Evolutionary conservation across 495 filamentous ascomycete species (phyloP), one percentile per base, ranked within the genome.

Genomic region (Talaromyces stipitatus): DNA sequence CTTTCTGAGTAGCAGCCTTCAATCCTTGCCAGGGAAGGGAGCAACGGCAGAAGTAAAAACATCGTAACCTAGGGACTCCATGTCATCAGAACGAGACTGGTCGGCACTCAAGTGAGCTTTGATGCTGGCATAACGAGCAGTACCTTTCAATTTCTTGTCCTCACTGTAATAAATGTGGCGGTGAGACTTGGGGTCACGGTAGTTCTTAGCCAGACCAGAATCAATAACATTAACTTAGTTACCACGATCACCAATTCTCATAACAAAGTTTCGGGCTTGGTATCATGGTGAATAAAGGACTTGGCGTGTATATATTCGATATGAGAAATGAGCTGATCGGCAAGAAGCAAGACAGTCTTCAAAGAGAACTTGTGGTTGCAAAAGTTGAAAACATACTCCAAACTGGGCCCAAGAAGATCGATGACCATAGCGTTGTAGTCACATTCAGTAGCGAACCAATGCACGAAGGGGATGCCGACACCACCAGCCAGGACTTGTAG

Each of bases 361-460:
- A 98, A 76, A 8, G 94, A 96, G 82, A 97, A 98, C 72, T 98
- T 98, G 69, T 95, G 87, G 84, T 97, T 98, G 85, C 94, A 98
- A 74, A 98, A 98, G 83, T 97, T 97, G 90, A 98, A 98, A n/a
- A 98, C 80, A 69, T 97, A 94, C 75, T 98, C 95, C 79, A 98
- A 79, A 70, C 89, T 95, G 58, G 94, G 94, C 51, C 94, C 94
- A 38, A 98, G 88, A n/a, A 97, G 85, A 67, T 98, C 94, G 60
- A 98, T 87, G 48, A 98, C 94, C 94, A 98, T 97, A 66, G 94
- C 94, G 76, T 98, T 97, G 83, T 98, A 97, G 77, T 97, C 94
- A 74, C 95, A 97, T 75, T 98, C 94, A 56, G 94, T 98, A 61
- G 94, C 94, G 75, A 97, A 97, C 95, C 95, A 98, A 70, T 94